phyloP scores from a whole-genome alignment of 306 rosid species.

The Fragaria nilgerrensis region DNA sequence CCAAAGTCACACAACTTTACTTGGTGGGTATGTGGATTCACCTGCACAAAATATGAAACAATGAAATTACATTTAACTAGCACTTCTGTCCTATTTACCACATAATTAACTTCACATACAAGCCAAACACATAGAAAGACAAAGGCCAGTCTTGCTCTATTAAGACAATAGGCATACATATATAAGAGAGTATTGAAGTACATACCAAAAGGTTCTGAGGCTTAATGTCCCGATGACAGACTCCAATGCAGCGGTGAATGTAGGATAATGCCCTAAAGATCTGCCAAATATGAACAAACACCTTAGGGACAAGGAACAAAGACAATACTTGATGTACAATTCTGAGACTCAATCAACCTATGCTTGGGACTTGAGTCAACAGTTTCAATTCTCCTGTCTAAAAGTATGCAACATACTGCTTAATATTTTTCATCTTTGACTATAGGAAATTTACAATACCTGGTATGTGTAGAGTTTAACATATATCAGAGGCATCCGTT shows the following conservation, averaged over 20 bases:
- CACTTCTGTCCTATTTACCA: background rate
- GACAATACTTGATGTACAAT: background rate
- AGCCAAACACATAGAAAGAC: background rate
- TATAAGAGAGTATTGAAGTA: background rate
- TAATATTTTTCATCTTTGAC: background rate
- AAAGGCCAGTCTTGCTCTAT: background rate
- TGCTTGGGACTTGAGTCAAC: constrained; percentile 5
- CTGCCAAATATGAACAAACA: constrained; percentile 42
- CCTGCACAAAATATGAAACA: constrained; percentile 44
- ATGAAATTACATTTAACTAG: constrained; percentile 4
- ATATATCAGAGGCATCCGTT: constrained; percentile 87
- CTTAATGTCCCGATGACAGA: constrained; percentile 94
- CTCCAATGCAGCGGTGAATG: constrained; percentile 93
- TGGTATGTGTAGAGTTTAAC: constrained; percentile 91
- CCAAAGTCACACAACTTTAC: constrained; percentile 96
- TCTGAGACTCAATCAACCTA: constrained; percentile 1
- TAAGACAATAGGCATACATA: background rate
- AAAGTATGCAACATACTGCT: background rate
- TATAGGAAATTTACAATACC: constrained; percentile 34
- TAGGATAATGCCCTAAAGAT: constrained; percentile 89
- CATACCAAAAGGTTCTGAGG: constrained; percentile 95
- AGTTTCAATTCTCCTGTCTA: background rate
- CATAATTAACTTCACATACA: background rate
- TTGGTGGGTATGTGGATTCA: constrained; percentile 97
- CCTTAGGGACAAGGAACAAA: background rate